A percentile compares a stretch with the other conserved stretches of the same genome.
Conservation (phyloP, 2,329 filamentous ascomycete genomes). For the Claviceps purpurea region DNA sequence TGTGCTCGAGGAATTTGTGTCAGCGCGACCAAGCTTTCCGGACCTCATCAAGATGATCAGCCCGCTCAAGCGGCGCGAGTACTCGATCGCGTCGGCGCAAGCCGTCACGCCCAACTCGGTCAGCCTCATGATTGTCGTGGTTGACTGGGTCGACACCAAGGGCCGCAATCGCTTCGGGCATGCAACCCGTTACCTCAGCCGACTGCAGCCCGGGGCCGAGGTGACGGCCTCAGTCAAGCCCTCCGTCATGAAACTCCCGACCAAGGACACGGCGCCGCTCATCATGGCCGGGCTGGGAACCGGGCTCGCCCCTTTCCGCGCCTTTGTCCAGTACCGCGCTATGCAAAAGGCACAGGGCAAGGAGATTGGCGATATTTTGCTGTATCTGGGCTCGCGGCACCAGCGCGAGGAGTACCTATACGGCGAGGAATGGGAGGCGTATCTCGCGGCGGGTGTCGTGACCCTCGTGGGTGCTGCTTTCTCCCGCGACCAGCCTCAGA, state of each 20-base stretch:
- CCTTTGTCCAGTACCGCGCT: conserved; percentile 94
- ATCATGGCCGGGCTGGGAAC: conserved; percentile 99
- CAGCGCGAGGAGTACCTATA: conserved; percentile 98
- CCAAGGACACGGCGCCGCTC: conserved; percentile 74
- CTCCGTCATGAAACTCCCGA: conserved; percentile 96
- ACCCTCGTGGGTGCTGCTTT: conserved; percentile 89
- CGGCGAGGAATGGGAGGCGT: conserved; percentile 98
- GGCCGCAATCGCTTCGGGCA: conserved; percentile 87
- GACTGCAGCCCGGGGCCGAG: conserved; percentile 58
- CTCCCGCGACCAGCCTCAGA: conserved; percentile 90
- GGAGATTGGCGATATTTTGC: conserved; percentile 79
- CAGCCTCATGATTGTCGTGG: conserved; percentile 90
- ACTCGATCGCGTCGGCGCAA: conserved; percentile 97
- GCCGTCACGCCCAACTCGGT: conserved; percentile 85
- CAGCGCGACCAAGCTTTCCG: conserved; percentile 76
- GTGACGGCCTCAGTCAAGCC: conserved; percentile 94
- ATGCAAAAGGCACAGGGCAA: conserved; percentile 97
- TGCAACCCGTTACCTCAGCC: conserved; percentile 78
- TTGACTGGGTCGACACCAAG: conserved; percentile 82
- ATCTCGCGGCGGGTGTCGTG: conserved; percentile 88
- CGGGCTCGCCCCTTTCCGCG: conserved; percentile 95
- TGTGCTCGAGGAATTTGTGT: conserved; percentile 76
- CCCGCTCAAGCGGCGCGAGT: conserved; percentile 92
- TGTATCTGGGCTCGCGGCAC: conserved; percentile 95
- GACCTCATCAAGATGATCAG: conserved; percentile 78